Percentiles rank a stretch among this genome's conserved stretches.
Conservation (phyloP, 148 eudicot genomes). For the Oxyria digyna region DNA sequence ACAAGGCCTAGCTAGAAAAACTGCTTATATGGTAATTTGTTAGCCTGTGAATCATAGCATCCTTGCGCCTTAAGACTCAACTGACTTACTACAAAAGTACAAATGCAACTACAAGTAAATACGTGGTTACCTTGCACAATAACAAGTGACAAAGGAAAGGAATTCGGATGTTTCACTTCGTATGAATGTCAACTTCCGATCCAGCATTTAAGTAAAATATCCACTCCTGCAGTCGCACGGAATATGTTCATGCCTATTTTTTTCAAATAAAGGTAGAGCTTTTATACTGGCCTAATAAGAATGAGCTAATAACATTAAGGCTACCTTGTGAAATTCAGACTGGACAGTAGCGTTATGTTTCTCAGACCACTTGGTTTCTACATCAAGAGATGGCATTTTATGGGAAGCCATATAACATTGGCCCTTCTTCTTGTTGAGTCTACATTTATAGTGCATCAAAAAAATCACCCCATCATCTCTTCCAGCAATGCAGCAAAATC, state of each 20-base stretch:
- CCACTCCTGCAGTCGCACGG: slow-evolving; percentile 37
- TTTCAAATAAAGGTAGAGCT: too few relatives aligned
- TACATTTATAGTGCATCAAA: slow-evolving; percentile 21
- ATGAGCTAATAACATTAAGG: not conserved
- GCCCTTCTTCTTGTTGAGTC: slow-evolving; percentile 36
- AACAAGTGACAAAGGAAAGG: slow-evolving; percentile 27
- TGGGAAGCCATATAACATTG: slow-evolving; percentile 59
- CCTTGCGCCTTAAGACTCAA: too few relatives aligned
- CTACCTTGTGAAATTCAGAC: slow-evolving; percentile 25
- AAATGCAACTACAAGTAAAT: slow-evolving; percentile 1
- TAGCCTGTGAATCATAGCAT: too few relatives aligned
- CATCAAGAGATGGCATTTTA: slow-evolving; percentile 45
- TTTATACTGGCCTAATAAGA: not conserved
- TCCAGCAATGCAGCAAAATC: not conserved
- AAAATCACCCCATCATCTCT: too few relatives aligned
- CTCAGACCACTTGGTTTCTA: slow-evolving; percentile 34
- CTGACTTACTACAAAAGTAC: too few relatives aligned
- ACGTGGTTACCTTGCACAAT: slow-evolving; percentile 34
- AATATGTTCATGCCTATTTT: too few relatives aligned
- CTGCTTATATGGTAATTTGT: not conserved
- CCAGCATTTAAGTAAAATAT: slow-evolving; percentile 40
- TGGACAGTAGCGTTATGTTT: slow-evolving; percentile 20
- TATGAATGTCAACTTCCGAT: slow-evolving; percentile 33
- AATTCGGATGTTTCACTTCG: slow-evolving; percentile 29
- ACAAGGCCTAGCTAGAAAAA: not conserved